Evolutionary conservation across 2,329 filamentous ascomycete species (phyloP), one percentile per base, ranked within the genome.

Genomic region (Lachnum nothofagi): DNA sequence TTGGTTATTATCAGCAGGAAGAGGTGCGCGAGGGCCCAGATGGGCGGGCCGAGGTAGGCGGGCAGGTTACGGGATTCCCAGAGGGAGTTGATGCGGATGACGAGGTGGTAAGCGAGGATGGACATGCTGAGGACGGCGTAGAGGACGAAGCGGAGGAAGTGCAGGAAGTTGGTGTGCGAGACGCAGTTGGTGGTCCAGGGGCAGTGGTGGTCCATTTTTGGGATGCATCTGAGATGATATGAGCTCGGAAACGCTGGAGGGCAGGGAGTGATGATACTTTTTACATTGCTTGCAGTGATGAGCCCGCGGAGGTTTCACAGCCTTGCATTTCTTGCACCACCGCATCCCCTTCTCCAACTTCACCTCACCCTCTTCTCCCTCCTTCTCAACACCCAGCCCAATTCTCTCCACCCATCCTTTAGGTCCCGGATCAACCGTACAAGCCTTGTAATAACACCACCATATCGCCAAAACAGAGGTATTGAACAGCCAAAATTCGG

Each of bases 121-220:
- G 82, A 82, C n/a, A 67, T 58, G 57, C 88, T 80, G 2, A 84
- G 73, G 12, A 77, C 51, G 22, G 85, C 75, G 64, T 82, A 91
- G 54, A 81, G 64, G 37, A 93, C 73, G 70, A 93, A 91, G 59
- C 88, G 86, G 40, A 90, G 56, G 67, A 93, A 93, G 69, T 91
- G 84, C 6, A 88, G 88, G 60, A 90, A 87, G 1, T 86, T 91
- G 52, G 82, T 83, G 66, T 90, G 79, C 10, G 86, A 90, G 45
- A 93, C 86, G 70, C 88, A 94, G 68, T 91, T 91, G 52, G 70
- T 73, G 3, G 86, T 91, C 88, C 88, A 93, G 2, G 88, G 86
- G 63, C 88, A 93, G 70, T 94, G 87, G 69, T 90, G 86, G 69
- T 91, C 86, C 86, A 91, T 91, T 68, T 82, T 85, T 31, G 85